Evolutionary conservation across 768 basidiomycete genomes (phyloP).

Genomic region (Trametes elegans): DNA sequence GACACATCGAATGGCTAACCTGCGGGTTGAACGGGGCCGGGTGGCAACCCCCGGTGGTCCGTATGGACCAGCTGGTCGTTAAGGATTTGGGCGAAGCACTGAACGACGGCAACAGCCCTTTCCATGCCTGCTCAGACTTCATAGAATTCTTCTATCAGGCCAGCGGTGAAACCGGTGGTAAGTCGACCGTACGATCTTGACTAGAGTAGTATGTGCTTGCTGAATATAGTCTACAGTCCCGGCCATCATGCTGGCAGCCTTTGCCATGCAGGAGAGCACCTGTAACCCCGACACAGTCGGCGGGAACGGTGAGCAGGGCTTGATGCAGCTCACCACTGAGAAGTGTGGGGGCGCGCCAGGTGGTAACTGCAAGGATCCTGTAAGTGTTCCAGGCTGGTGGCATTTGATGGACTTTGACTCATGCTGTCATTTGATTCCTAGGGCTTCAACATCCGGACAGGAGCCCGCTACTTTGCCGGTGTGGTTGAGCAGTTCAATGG

Average conservation of each 20-base stretch:
- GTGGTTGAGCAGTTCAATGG: conserved; percentile 45
- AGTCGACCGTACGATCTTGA: conserved; percentile 17
- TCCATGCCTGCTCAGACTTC: conserved; percentile 54
- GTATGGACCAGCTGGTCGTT: conserved; percentile 48
- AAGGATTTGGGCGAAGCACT: conserved; percentile 48
- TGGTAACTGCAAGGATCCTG: conserved; percentile 41
- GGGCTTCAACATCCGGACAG: conserved; percentile 74
- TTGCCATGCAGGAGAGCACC: conserved; percentile 85
- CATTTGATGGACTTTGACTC: background rate
- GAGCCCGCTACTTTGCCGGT: conserved; percentile 56
- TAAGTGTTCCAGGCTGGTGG: conserved; percentile 19
- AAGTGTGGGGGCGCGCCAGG: conserved; percentile 64
- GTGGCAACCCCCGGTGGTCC: conserved; percentile 72
- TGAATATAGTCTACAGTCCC: conserved; percentile 44
- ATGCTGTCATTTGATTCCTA: too few relatives aligned
- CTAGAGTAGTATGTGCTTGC: background rate
- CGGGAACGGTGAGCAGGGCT: conserved; percentile 77
- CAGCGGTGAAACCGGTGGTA: conserved; percentile 42
- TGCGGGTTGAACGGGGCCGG: conserved; percentile 64
- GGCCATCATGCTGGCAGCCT: conserved; percentile 75
- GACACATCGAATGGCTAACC: conserved; percentile 73
- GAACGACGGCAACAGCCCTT: conserved; percentile 49
- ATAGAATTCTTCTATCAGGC: conserved; percentile 58
- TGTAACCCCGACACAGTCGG: conserved; percentile 70
- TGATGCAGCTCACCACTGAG: conserved; percentile 82